Evolutionary conservation across 441 rosid genomes (phyloP), one percentile per base, ranked within the genome.

Genomic region (Erodium texanum): DNA sequence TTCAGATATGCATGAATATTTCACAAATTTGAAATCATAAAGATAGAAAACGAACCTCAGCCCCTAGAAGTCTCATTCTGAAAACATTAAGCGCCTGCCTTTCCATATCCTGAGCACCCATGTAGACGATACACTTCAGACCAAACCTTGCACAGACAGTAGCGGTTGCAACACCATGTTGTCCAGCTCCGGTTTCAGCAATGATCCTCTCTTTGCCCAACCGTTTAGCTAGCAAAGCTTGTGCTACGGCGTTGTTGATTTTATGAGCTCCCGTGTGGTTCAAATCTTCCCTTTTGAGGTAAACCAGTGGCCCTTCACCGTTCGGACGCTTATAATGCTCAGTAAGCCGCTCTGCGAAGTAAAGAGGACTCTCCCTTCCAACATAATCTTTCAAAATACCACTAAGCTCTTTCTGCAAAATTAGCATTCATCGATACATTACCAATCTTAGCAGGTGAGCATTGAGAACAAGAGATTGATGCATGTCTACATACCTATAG

Each of bases 81-180:
- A 93, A 90, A 29, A 93, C 97, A 66, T 93, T 87, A 58, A 87
- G 96, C 0, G 88, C 79, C 74, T 93, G 98, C 59, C 97, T 87
- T 76, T 90, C 93, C 96, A 93, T 89, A 69, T 93, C 97, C 71
- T 87, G 91, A 48, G 95, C 96, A 34, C 97, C 98, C 98, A 93
- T 93, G 71, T 90, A 90, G 69, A 90, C 77, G 50, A 87, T 75
- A 59, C 98, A 93, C 73, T 76, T 77, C 85, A 93, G 76, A 50
- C 93, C 97, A 1, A 93, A 90, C 72, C 92, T 82, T 0, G 98
- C 97, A 66, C 97, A 93, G 22, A 89, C 98, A 0, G 98, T 89
- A 58, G 98, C 98, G 2, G 98, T 93, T 2, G 95, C 98, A 62
- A 93, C 97, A 41, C 98, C 98, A 50, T 93, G 97, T 78, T 93